Conservation (phyloP, 139 green algal genomes). For the Chlorokybus atmophyticus region DNA sequence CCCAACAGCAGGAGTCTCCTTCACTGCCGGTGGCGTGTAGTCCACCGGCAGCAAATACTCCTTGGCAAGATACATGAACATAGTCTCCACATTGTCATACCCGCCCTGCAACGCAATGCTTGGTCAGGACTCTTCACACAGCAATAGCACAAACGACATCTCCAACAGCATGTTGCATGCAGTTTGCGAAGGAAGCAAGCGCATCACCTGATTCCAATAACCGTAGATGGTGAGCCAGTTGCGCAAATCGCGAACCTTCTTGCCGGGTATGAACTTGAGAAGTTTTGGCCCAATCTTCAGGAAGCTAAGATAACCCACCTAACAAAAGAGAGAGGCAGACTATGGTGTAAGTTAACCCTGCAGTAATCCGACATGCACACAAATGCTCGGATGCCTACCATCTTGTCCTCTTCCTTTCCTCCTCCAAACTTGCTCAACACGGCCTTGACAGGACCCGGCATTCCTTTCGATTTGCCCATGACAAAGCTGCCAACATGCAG, state of each 20-base stretch:
- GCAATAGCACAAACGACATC: constrained; percentile 4
- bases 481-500: constrained; percentile 49
- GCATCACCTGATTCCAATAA: constrained; percentile 35
- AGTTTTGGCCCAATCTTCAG: constrained; percentile 92
- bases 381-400: constrained; percentile 43
- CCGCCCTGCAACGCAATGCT: constrained; percentile 66
- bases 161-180: no score
- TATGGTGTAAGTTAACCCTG: constrained; percentile 7
- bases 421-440: constrained; percentile 50
- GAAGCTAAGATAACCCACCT: constrained; percentile 42
- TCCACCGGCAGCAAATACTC: constrained; percentile 40
- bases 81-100: constrained; percentile 60
- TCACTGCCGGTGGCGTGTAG: not conserved
- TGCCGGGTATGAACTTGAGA: constrained; percentile 80
- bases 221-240: constrained; percentile 84
- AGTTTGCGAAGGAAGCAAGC: no score
- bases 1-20: constrained; percentile 77
- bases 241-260: constrained; percentile 75
- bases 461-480: constrained; percentile 66
- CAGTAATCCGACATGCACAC: constrained; percentile 54
- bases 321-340: not conserved
- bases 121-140: no score
- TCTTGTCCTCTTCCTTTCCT: constrained; percentile 84
- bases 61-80: constrained; percentile 76
- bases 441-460: constrained; percentile 85